phyloP scores from a whole-genome alignment of 441 rosid species.

The Gossypium schwendimanii region DNA sequence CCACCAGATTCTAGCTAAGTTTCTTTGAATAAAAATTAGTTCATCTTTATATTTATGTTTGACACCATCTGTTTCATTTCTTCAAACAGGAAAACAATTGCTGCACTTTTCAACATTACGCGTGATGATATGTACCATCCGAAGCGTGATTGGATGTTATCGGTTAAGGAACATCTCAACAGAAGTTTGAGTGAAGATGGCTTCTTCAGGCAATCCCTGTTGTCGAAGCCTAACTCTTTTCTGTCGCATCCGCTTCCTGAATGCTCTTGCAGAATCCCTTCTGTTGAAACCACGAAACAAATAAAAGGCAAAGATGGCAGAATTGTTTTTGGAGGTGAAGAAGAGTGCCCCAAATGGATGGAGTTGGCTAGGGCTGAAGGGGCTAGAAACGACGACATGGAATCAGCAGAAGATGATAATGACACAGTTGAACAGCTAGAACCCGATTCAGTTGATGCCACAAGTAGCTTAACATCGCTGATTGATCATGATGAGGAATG shows the following conservation, averaged over 20 bases:
- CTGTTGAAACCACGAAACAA: conserved; percentile 30
- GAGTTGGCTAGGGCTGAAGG: conserved; percentile 40
- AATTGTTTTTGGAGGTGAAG: conserved; percentile 66
- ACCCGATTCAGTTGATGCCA: conserved; percentile 39
- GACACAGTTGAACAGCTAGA: conserved; percentile 49
- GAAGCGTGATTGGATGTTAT: conserved; percentile 60
- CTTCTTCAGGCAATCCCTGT: conserved; percentile 56
- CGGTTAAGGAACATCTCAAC: conserved; percentile 69
- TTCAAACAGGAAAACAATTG: conserved; percentile 46
- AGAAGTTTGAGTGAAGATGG: conserved; percentile 73
- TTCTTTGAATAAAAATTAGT: neutral
- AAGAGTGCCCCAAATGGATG: conserved; percentile 90
- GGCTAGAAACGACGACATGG: conserved; percentile 36
- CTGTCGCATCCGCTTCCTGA: conserved; percentile 92
- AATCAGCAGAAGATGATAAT: conserved; percentile 49
- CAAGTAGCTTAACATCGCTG: conserved; percentile 37
- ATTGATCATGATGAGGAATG: conserved; percentile 81
- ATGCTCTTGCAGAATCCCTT: conserved; percentile 78
- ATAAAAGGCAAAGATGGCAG: conserved; percentile 45
- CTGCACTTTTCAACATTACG: conserved; percentile 24
- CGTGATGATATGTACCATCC: conserved; percentile 73
- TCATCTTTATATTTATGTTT: conserved; percentile 7
- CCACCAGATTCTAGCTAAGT: neutral
- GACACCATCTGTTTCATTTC: neutral
- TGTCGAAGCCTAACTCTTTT: conserved; percentile 59